Conservation (phyloP, 768 basidiomycete genomes). For the Tremella yokohamensis region DNA sequence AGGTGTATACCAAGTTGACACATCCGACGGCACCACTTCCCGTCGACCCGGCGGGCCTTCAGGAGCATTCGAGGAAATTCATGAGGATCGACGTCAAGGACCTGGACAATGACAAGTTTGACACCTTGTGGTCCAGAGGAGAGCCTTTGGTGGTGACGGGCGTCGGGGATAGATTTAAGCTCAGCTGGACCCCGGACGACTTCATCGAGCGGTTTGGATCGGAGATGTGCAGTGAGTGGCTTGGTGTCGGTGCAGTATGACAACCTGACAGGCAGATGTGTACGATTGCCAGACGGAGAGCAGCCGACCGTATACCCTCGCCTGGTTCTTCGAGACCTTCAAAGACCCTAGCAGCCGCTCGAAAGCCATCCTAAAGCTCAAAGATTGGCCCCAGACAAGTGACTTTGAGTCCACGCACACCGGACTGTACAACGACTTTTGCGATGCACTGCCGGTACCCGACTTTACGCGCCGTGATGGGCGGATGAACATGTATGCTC, state of each 20-base stretch:
- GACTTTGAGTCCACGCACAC: constrained; percentile 83
- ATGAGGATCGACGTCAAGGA: constrained; percentile 55
- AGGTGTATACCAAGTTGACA: constrained; percentile 25
- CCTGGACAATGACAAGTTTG: constrained; percentile 63
- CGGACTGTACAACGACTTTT: constrained; percentile 80
- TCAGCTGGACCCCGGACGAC: constrained; percentile 77
- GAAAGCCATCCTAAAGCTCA: constrained; percentile 63
- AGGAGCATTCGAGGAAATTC: constrained; percentile 55
- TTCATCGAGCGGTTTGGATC: constrained; percentile 60
- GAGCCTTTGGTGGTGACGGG: constrained; percentile 74
- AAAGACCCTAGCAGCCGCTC: constrained; percentile 61
- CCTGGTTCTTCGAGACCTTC: constrained; percentile 74
- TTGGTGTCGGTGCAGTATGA: not conserved
- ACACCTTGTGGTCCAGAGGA: constrained; percentile 67
- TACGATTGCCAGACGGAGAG: constrained; percentile 76
- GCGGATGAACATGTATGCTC: constrained; percentile 78
- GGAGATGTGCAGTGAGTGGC: constrained; percentile 38
- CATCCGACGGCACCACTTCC: constrained; percentile 13
- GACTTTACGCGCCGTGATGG: constrained; percentile 89
- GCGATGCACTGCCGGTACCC: constrained; percentile 74
- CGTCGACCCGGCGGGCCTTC: constrained; percentile 50
- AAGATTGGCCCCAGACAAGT: constrained; percentile 89
- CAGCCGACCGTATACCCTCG: constrained; percentile 64
- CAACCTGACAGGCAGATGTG: constrained; percentile 57
- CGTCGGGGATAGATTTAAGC: constrained; percentile 61